Evolutionary conservation across 441 rosid species (phyloP).

Genomic region (Isatis lusitanica): DNA sequence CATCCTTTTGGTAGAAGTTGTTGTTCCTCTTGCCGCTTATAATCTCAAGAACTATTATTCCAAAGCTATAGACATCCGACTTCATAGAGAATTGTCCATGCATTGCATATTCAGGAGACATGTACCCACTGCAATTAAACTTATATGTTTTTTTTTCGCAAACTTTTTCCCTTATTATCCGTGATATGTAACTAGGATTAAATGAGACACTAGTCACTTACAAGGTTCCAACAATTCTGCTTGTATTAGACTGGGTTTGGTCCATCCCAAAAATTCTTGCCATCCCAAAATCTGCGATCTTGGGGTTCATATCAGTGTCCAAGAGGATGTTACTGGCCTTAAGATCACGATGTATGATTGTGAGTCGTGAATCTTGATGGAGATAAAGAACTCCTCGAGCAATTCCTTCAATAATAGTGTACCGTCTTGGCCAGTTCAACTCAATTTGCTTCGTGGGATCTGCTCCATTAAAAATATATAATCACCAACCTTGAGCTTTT

Average conservation of each 20-base stretch:
- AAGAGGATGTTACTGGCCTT: not conserved
- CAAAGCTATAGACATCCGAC: not conserved
- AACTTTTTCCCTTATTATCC: no score
- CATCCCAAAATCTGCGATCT: not conserved
- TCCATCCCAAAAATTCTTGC: not conserved
- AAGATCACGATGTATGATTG: not conserved
- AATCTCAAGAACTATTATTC: not conserved
- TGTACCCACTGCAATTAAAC: not conserved
- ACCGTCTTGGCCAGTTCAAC: not conserved
- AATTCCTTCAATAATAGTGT: not conserved
- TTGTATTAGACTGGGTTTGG: not conserved
- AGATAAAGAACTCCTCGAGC: not conserved
- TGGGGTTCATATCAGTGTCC: not conserved
- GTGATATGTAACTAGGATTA: not conserved
- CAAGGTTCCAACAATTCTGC: not conserved
- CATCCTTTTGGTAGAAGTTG: not conserved
- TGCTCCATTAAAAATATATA: not conserved
- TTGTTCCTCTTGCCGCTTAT: not conserved
- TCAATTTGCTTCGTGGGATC: not conserved
- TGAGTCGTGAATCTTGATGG: conserved; percentile 4
- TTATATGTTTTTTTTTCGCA: not conserved
- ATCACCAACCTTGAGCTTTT: not conserved
- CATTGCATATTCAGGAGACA: not conserved
- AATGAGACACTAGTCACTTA: not conserved
- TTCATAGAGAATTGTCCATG: not conserved